These are phyloP conservation scores for Inonotus hispidus DNA, from an alignment of 1,284 basidiomycete genomes.

Conservation along the genomic window DNA sequence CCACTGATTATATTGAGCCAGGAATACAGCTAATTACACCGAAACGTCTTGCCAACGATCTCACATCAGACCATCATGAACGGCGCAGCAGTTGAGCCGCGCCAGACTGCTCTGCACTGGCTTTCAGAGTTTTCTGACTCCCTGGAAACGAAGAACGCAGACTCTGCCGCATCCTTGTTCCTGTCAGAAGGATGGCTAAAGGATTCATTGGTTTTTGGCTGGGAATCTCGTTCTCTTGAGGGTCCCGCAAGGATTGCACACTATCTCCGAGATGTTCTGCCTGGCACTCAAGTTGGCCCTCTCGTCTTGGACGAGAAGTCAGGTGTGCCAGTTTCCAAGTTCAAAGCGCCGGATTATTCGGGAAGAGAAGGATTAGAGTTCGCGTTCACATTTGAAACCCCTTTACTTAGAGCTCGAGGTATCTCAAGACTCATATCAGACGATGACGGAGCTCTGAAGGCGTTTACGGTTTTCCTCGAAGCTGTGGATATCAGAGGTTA, in stretches of 20 bases:
- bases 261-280: not conserved
- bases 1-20: not conserved
- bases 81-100: not conserved
- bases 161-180: not conserved
- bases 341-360: not conserved
- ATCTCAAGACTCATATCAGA: conserved; percentile 3
- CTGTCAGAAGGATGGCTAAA: conserved; percentile 1
- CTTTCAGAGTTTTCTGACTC: not conserved
- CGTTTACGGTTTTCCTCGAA: conserved; percentile 26
- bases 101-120: conserved; percentile 3
- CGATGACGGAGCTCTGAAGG: conserved; percentile 24
- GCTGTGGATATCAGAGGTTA: conserved; percentile 29
- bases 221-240: conserved; percentile 2
- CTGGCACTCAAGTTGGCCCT: not conserved
- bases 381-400: conserved; percentile 10
- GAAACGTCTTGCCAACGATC: not conserved
- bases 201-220: conserved; percentile 5
- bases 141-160: not conserved
- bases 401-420: not conserved
- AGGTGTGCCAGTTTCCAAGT: not conserved
- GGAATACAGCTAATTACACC: not conserved
- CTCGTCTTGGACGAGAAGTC: not conserved
- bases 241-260: not conserved
- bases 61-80: not conserved
- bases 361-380: not conserved